Conservation (phyloP, 2,329 filamentous ascomycete species). For the Diplodia seriata region DNA sequence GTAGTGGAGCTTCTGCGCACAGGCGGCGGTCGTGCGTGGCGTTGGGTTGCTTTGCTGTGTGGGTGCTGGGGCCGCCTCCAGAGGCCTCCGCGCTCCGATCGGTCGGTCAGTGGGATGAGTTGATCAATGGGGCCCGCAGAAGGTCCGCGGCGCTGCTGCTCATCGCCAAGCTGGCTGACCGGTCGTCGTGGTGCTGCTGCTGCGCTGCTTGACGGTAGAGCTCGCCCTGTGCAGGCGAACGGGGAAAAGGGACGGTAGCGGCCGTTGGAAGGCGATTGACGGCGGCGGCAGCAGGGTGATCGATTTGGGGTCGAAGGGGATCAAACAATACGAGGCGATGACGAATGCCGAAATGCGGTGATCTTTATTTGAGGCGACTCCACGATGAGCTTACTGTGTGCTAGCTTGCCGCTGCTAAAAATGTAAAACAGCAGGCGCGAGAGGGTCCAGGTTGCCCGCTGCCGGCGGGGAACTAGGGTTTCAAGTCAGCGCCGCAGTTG, state of each 20-base stretch:
- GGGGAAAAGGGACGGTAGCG: background rate
- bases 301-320: background rate
- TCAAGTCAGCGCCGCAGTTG: background rate
- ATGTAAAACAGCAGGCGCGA: background rate
- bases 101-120: background rate
- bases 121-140: background rate
- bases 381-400: background rate
- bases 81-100: background rate
- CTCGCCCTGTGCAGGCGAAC: no score
- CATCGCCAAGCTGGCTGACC: background rate
- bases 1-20: constrained; percentile 16
- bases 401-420: constrained; percentile 5
- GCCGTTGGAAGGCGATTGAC: background rate
- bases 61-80: background rate
- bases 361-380: background rate
- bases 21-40: background rate
- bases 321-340: background rate
- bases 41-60: background rate
- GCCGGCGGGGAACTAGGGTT: background rate
- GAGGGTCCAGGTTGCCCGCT: no score
- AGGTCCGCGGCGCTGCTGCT: background rate
- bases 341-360: constrained; percentile 7
- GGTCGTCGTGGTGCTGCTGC: background rate
- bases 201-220: background rate
- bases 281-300: background rate